These are phyloP conservation scores for maize (Zea mays) DNA, from an alignment of 176 grass and related monocot genomes.

Conservation along the genomic window DNA sequence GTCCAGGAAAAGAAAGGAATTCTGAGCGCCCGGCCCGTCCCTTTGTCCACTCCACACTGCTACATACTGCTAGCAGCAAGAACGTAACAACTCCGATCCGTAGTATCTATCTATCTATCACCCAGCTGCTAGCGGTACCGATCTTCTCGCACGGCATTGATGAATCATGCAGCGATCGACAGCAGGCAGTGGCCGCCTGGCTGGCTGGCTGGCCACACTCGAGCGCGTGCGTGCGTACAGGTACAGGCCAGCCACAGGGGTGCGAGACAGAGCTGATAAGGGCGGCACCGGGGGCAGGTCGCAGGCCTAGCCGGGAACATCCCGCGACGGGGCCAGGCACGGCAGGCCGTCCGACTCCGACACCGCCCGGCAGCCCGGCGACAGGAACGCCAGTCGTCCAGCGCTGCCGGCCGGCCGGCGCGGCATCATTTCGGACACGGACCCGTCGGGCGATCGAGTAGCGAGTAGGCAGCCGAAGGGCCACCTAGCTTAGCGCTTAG, in stretches of 20 bases:
- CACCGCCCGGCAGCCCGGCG: slow-evolving; percentile 22
- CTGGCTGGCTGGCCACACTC: neutral
- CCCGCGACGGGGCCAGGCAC: neutral
- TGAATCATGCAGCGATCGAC: neutral
- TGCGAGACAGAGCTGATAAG: slow-evolving; percentile 37
- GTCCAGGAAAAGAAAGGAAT: neutral
- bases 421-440: slow-evolving; percentile 34
- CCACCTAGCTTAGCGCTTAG: neutral
- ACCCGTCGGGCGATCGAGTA: neutral
- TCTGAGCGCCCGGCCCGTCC: no score
- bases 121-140: no score
- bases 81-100: no score
- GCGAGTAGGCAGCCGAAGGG: neutral
- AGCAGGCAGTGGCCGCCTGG: neutral
- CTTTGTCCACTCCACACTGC: no score
- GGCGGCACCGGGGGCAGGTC: neutral
- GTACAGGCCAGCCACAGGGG: neutral
- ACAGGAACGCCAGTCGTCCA: slow-evolving; percentile 37
- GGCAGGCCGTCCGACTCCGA: neutral
- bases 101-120: no score
- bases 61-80: no score
- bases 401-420: neutral
- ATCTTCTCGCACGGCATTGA: no score
- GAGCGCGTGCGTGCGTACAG: neutral
- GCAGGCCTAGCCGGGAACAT: slow-evolving; percentile 4